Evolutionary conservation across 768 basidiomycete species (phyloP).

Genomic region (Pulveroboletus sp.): DNA sequence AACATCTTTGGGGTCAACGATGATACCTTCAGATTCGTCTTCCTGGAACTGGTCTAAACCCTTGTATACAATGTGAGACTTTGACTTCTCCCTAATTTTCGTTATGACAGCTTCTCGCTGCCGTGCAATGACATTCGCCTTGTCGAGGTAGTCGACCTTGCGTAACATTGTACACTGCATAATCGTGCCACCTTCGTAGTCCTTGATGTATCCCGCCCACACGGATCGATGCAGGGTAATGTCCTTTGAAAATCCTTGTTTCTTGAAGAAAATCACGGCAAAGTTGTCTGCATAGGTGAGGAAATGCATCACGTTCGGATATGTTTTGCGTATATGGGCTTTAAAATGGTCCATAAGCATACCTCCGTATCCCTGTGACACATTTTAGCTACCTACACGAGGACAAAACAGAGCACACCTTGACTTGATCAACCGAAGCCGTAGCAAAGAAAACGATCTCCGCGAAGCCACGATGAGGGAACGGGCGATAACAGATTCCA

Average conservation of each 20-base stretch:
- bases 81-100: slow-evolving; percentile 84
- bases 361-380: slow-evolving; percentile 83
- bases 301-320: slow-evolving; percentile 89
- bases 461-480: slow-evolving; percentile 90
- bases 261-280: slow-evolving; percentile 98
- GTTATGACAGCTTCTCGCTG: slow-evolving; percentile 88
- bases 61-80: slow-evolving; percentile 78
- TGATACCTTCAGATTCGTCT: slow-evolving; percentile 45
- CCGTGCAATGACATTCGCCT: slow-evolving; percentile 62
- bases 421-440: slow-evolving; percentile 93
- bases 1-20: slow-evolving; percentile 69
- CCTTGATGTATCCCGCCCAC: slow-evolving; percentile 99
- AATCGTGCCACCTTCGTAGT: slow-evolving; percentile 98
- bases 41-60: slow-evolving; percentile 75
- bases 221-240: slow-evolving; percentile 85
- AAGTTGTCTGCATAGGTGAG: slow-evolving; percentile 99
- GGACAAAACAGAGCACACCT: slow-evolving; percentile 47
- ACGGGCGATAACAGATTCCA: slow-evolving; percentile 95
- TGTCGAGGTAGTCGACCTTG: slow-evolving; percentile 85
- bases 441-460: slow-evolving; percentile 99
- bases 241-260: slow-evolving; percentile 98
- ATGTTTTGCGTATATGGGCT: slow-evolving; percentile 77
- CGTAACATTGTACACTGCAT: slow-evolving; percentile 98
- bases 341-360: slow-evolving; percentile 99
- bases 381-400: not conserved